Evolutionary conservation across 2,329 filamentous ascomycete species (phyloP), one percentile per base, ranked within the genome.

Genomic region (Graphilbum ipis-grandicollis): DNA sequence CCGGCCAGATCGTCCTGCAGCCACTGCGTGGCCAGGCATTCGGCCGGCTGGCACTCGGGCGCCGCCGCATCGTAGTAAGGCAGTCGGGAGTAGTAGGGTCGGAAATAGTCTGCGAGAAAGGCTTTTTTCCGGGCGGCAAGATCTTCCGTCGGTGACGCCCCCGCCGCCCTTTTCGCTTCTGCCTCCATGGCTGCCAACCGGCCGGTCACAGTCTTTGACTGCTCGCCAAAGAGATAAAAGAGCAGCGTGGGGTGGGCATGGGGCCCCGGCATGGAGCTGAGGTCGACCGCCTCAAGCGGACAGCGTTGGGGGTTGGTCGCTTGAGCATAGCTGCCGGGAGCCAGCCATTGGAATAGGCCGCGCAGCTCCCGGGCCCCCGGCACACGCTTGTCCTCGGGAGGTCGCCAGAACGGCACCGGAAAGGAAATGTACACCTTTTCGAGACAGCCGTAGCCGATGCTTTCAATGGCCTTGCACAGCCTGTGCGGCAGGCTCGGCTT

Each of bases 211-310:
- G 68, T 60, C 9, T 55, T 53, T 1, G 70, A 74, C 50, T 75
- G 70, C 17, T 65, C 66, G 28, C 79, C 79, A 48, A 74, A 78
- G 26, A 66, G 75, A 59, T 85, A 93, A 65, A 93, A 93, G 19
- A 93, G 68, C 4, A 93, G 65, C 0, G 83, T 92, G 8, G 85
- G 79, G 41, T 93, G 84, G 0, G 76, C 66, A 35, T 60, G 63
- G 2, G 58, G 49, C 0, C 50, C 46, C 0, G 70, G 64, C 2
- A 92, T 63, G 2, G 76, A 72, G 31, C 79, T 75, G 18, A 93
- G 67, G 40, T 88, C 85, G 40, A 92, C 65, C 37, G 74, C 69
- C 56, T 88, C 78, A 53, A 83, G 79, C 43, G 75, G 71, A 81
- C 82, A 90, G 41, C 63, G 56, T 6, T 65, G 47, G 2, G 73